Evolutionary conservation across 176 grass and related monocot species (phyloP).

Genomic region (Secale cereale): DNA sequence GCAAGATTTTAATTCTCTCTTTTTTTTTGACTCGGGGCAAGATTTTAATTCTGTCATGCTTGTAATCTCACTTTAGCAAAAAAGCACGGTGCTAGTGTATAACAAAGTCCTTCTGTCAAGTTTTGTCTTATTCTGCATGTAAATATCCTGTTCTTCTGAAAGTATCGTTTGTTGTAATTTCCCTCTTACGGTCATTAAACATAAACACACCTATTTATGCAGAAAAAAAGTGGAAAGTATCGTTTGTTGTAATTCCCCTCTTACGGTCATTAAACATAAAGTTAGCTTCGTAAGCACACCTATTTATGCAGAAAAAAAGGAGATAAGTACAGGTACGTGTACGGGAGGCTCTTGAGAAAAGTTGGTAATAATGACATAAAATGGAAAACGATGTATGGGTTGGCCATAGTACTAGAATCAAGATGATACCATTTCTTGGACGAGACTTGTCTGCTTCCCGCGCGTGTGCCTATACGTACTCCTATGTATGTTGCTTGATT

Average conservation of each 20-base stretch:
- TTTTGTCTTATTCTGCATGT: not conserved
- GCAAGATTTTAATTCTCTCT: not conserved
- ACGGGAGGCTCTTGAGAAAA: no score
- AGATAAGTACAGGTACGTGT: no score
- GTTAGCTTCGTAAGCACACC: no score
- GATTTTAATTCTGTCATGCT: conserved; percentile 11
- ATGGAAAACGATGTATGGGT: no score
- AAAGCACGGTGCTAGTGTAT: not conserved
- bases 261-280: not conserved
- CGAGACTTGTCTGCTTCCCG: no score
- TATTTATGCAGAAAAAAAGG: no score
- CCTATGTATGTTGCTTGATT: no score
- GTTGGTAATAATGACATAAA: no score
- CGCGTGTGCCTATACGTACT: no score
- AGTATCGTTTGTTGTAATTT: not conserved
- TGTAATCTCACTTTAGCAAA: not conserved
- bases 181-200: not conserved
- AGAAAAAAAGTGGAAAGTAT: not conserved
- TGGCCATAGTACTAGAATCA: no score
- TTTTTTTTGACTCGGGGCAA: not conserved
- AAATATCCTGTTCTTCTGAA: not conserved
- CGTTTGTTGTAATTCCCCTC: not conserved
- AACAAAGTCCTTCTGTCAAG: not conserved
- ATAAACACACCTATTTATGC: no score
- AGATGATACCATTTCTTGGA: no score